These are phyloP conservation scores for Yarrowia alimentaria DNA, from an alignment of 805 yeast genomes.

Conservation along the genomic window DNA sequence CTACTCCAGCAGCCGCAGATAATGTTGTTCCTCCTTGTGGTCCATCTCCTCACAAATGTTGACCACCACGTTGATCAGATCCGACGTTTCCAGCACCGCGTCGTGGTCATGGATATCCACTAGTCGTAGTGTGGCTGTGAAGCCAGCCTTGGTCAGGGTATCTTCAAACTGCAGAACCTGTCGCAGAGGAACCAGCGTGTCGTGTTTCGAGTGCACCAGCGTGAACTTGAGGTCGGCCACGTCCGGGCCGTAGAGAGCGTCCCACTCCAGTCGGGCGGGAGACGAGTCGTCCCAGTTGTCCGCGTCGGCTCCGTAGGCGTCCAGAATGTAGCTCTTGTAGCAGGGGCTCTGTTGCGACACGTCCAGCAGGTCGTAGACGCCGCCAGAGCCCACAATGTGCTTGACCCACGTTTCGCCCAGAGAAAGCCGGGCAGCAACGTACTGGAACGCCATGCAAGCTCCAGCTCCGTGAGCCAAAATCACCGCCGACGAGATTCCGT, in stretches of 20 bases:
- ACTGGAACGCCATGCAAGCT: slow-evolving; percentile 61
- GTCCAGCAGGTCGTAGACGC: slow-evolving; percentile 29
- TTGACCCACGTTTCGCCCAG: slow-evolving; percentile 29
- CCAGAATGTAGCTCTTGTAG: slow-evolving; percentile 27
- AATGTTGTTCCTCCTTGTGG: slow-evolving; percentile 21
- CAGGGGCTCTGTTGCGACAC: slow-evolving; percentile 21
- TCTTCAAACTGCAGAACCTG: slow-evolving; percentile 30
- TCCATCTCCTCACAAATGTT: slow-evolving; percentile 28
- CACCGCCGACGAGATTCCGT: slow-evolving; percentile 37
- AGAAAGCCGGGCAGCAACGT: slow-evolving; percentile 33
- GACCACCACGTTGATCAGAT: slow-evolving; percentile 20
- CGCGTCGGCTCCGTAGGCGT: slow-evolving; percentile 28
- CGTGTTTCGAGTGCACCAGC: slow-evolving; percentile 29
- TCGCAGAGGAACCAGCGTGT: slow-evolving; percentile 27
- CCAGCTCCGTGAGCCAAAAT: slow-evolving; percentile 81
- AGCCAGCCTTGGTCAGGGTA: slow-evolving; percentile 27
- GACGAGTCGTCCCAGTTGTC: slow-evolving; percentile 29
- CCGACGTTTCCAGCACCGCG: slow-evolving; percentile 29
- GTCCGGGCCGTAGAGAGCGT: slow-evolving; percentile 27
- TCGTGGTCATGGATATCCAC: slow-evolving; percentile 29
- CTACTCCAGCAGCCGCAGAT: slow-evolving; percentile 7
- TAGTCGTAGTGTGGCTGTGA: slow-evolving; percentile 14
- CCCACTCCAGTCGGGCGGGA: slow-evolving; percentile 29
- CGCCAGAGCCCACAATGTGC: slow-evolving; percentile 29
- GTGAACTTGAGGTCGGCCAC: slow-evolving; percentile 27